Conservation (phyloP, 257 asterid genomes). For the Haberlea rhodopensis region DNA sequence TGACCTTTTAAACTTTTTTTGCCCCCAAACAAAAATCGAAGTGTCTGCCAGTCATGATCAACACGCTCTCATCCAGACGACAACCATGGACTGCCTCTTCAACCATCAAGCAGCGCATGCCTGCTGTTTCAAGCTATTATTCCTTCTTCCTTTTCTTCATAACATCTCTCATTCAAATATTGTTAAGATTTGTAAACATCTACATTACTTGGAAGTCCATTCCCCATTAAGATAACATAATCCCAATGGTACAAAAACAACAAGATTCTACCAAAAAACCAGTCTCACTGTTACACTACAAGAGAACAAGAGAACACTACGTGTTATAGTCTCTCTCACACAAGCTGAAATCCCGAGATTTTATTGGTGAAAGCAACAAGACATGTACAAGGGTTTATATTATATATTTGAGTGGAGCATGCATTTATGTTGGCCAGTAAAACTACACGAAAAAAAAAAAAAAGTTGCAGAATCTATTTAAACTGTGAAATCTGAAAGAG, state of each 20-base stretch:
- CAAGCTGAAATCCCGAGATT: constrained; percentile 49
- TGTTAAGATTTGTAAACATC: too few species aligned
- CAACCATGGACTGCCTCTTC: too few species aligned
- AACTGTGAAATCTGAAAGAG: background rate
- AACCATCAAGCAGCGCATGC: too few species aligned
- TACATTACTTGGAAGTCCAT: too few species aligned
- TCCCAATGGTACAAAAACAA: too few species aligned
- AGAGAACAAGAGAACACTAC: constrained; percentile 48
- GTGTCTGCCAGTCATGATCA: too few species aligned
- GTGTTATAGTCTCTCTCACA: constrained; percentile 36
- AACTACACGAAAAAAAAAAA: background rate
- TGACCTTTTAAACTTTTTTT: too few species aligned
- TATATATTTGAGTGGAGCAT: background rate
- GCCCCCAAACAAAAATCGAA: too few species aligned
- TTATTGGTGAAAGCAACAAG: constrained; percentile 30
- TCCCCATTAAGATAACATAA: background rate
- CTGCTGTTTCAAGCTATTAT: background rate
- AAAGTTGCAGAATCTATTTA: background rate
- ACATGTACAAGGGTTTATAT: constrained; percentile 11
- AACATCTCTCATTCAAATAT: too few species aligned
- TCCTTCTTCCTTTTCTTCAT: background rate
- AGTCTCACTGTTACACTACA: constrained; percentile 35
- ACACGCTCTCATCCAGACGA: too few species aligned
- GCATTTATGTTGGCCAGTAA: background rate
- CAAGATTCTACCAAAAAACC: background rate